phyloP scores from a whole-genome alignment of 768 basidiomycete species.

The Psilocybe sp. region DNA sequence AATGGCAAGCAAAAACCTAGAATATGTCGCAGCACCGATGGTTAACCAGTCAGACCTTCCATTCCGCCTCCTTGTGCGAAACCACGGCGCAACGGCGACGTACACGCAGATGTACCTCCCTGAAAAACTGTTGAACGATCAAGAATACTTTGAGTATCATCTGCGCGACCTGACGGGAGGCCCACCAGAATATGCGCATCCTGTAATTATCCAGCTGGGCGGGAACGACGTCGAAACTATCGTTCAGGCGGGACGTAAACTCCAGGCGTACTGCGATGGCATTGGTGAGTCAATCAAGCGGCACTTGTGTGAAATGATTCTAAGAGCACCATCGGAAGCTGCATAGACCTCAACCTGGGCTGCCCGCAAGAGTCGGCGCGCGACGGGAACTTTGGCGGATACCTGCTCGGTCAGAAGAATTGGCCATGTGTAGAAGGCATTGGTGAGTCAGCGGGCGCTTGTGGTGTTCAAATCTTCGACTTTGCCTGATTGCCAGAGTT shows the following conservation, averaged over 20 bases:
- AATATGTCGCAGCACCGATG: slow-evolving; percentile 68
- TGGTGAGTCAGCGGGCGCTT: slow-evolving; percentile 34
- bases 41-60: slow-evolving; percentile 79
- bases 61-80: slow-evolving; percentile 60
- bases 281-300: slow-evolving; percentile 47
- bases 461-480: no score
- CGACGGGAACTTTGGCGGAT: slow-evolving; percentile 70
- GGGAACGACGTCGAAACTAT: slow-evolving; percentile 67
- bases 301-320: not conserved
- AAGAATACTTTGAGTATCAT: slow-evolving; percentile 63
- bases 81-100: slow-evolving; percentile 61
- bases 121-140: slow-evolving; percentile 57
- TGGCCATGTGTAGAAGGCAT: slow-evolving; percentile 68
- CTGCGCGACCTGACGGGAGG: slow-evolving; percentile 47
- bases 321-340: slow-evolving; percentile 3
- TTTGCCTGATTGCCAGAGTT: not conserved
- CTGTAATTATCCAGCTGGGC: slow-evolving; percentile 71
- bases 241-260: slow-evolving; percentile 55
- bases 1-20: slow-evolving; percentile 21
- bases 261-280: slow-evolving; percentile 62
- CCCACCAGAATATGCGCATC: slow-evolving; percentile 28
- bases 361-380: slow-evolving; percentile 73
- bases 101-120: slow-evolving; percentile 81
- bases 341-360: slow-evolving; percentile 73
- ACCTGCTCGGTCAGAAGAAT: slow-evolving; percentile 69